These are phyloP conservation scores for Trichoderma simmonsii DNA, from an alignment of 2,329 filamentous ascomycete species.

Conservation along the genomic window DNA sequence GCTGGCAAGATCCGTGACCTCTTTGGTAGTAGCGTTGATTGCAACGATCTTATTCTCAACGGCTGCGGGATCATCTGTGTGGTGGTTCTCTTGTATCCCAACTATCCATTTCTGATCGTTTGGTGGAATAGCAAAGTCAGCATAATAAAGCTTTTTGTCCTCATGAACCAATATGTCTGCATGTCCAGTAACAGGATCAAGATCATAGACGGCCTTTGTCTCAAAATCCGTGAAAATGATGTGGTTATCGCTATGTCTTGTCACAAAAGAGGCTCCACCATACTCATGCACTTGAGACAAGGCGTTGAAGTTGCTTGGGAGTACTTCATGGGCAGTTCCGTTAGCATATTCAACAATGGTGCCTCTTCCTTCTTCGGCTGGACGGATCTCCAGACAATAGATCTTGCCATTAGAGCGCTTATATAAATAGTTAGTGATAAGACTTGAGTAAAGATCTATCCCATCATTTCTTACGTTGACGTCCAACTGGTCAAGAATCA, in stretches of 20 bases:
- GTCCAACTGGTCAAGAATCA: neutral
- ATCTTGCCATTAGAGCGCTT: neutral
- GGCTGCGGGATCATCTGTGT: neutral
- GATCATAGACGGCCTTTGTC: neutral
- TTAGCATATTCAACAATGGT: neutral
- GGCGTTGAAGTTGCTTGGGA: neutral
- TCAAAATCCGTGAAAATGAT: neutral
- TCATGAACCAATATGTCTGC: neutral
- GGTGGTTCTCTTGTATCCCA: neutral
- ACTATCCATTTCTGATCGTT: neutral
- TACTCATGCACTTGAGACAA: neutral
- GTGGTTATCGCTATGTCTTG: neutral
- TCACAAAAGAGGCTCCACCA: neutral
- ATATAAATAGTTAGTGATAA: neutral
- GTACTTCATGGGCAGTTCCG: neutral
- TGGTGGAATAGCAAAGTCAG: neutral
- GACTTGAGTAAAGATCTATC: neutral
- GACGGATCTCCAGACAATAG: neutral
- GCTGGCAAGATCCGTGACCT: neutral
- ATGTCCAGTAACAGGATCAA: neutral
- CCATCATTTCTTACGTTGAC: neutral
- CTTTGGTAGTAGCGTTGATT: neutral
- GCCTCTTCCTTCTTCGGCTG: neutral
- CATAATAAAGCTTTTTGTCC: neutral
- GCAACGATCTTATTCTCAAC: neutral